A percentile compares a stretch with the other conserved stretches of the same genome.
phyloP scores from a whole-genome alignment of 2,329 filamentous ascomycete genomes.

The Colletotrichum liriopes region DNA sequence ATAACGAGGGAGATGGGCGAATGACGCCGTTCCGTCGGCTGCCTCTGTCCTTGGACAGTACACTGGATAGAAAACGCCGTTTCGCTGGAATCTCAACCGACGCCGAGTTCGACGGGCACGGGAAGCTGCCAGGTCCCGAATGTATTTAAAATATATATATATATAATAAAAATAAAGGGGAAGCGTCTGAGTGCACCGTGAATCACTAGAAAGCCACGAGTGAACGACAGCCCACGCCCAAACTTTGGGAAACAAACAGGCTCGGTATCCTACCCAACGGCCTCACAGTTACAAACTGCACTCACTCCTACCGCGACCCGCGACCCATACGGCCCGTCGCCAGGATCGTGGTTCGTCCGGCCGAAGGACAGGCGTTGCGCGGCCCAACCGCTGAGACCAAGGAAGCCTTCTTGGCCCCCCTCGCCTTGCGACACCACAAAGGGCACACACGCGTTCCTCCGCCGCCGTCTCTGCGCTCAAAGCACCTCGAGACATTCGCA shows the following conservation, averaged over 20 bases:
- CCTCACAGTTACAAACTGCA: neutral
- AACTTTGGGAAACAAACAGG: neutral
- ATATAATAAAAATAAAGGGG: no score
- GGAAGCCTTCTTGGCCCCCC: neutral
- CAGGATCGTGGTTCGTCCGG: neutral
- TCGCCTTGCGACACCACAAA: neutral
- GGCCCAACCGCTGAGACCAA: neutral
- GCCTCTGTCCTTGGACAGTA: neutral
- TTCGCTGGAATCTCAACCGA: neutral
- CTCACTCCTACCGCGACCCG: neutral
- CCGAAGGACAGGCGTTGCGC: neutral
- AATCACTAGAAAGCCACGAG: neutral
- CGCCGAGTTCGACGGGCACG: no score
- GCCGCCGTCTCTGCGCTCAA: neutral
- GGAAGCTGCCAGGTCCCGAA: neutral
- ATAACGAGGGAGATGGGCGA: neutral
- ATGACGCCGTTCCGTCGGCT: neutral
- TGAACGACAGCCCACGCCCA: neutral
- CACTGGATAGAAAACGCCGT: neutral
- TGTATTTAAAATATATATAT: no score
- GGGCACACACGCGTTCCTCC: neutral
- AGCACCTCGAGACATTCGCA: neutral
- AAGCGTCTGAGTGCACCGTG: neutral
- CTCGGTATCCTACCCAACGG: neutral
- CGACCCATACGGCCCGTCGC: neutral